These are phyloP conservation scores for Akebia trifoliata DNA, from an alignment of 164 flowering plant species.

Conservation along the genomic window DNA sequence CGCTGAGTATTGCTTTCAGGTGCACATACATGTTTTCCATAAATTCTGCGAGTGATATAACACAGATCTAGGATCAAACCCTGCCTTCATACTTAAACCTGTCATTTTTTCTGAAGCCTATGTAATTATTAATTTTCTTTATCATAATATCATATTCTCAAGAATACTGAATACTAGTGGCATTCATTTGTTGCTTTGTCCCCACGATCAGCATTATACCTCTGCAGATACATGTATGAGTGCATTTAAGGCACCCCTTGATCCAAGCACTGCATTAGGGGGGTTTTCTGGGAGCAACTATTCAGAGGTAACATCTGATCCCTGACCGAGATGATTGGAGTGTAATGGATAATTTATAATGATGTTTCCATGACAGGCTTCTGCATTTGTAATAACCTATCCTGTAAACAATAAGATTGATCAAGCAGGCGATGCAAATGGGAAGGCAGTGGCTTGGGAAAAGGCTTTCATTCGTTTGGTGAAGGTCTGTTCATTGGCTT, in stretches of 20 bases:
- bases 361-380: conserved; percentile 57
- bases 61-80: no score
- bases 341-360: conserved; percentile 4
- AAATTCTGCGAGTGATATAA: no score
- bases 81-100: no score
- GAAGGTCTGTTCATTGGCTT: conserved; percentile 40
- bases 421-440: conserved; percentile 51
- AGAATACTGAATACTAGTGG: not conserved
- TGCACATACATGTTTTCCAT: conserved; percentile 18
- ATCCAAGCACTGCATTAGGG: conserved; percentile 88
- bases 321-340: conserved; percentile 3
- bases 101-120: not conserved
- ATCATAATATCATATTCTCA: not conserved
- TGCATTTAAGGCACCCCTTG: conserved; percentile 93
- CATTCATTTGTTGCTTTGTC: conserved; percentile 9
- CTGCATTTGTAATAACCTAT: conserved; percentile 90
- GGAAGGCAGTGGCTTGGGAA: conserved; percentile 90
- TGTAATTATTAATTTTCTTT: not conserved
- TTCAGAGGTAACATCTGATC: conserved; percentile 53
- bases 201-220: conserved; percentile 60
- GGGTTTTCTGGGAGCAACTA: conserved; percentile 80
- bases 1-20: conserved; percentile 88
- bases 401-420: conserved; percentile 78
- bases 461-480: conserved; percentile 84
- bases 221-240: conserved; percentile 78